Base-by-base conservation (phyloP, 1,284 basidiomycete genomes). In the Pascua sp. region DNA sequence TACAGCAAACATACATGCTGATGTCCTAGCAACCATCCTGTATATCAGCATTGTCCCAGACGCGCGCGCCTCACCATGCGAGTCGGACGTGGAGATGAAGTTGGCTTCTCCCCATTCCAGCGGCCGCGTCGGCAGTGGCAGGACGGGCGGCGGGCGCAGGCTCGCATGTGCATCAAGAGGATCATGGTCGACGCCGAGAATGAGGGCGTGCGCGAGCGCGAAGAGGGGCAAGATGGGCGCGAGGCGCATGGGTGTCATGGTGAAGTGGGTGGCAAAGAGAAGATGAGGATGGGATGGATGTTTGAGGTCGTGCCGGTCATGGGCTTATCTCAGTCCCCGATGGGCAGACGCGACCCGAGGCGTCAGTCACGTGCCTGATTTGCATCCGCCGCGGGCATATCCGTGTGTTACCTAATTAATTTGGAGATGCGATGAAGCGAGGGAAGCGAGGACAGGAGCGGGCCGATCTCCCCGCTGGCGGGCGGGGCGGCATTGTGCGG, bases 21-120 rank as follows among this genome's bases (percentile, higher is more conserved):
- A 64, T 78, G 76, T 17, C 76, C 76, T 18, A 71, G 58, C 10
- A 77, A 60, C 75, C 75, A 78, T 32, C 75, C 75, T 77, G 46
- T 1, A 16, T 17, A 40, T 47, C 45, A 60, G 59, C 49, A n/a
- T 4, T 4, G 11, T 12, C 17, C 7, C 17, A 9, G 8, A 36
- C 8, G 1, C 15, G 1, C 15, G 0, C 12, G 11, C 55, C 76
- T 57, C 52, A 76, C 76, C 75, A 52, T 78, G 76, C 2, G 68
- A 72, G 60, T 78, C 76, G 1, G 73, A 75, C 8, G 71, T 77
- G 47, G 64, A 67, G n/a, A 78, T 48, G 59, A 78, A 70, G 61
- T 78, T 78, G 57, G 74, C 69, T 48, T 76, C 73, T 36, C 71
- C 69, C 76, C 76, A 78, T 40, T 70, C 67, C 16, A 77, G 62